phyloP scores from a whole-genome alignment of 257 asterid species.

The Oldenlandia corymbosa region DNA sequence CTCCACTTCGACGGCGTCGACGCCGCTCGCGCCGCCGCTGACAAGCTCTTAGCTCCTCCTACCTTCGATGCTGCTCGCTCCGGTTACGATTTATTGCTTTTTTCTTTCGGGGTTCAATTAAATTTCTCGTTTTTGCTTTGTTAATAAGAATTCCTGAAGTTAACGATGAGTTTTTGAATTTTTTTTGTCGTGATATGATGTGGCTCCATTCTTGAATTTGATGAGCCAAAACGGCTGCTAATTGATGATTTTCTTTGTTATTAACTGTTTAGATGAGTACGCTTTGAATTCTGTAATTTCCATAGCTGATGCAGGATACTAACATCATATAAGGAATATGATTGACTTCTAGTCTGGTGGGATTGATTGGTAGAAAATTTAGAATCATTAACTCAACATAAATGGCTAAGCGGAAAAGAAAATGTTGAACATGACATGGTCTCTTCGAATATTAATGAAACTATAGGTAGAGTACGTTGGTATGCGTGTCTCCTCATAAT shows the following conservation, averaged over 20 bases:
- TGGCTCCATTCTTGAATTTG: too few relatives aligned
- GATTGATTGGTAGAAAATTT: too few relatives aligned
- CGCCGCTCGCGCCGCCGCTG: constrained; percentile 80
- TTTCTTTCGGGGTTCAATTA: neutral
- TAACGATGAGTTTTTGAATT: neutral
- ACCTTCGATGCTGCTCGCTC: constrained; percentile 35
- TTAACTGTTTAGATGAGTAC: neutral
- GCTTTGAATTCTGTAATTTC: neutral
- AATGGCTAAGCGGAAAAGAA: too few relatives aligned
- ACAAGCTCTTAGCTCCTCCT: constrained; percentile 44
- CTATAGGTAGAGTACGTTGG: too few relatives aligned
- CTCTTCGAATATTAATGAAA: too few relatives aligned
- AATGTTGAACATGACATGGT: too few relatives aligned
- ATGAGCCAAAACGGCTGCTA: too few relatives aligned
- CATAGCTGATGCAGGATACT: neutral
- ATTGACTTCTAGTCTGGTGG: neutral
- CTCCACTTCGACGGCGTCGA: constrained; percentile 79
- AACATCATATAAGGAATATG: neutral
- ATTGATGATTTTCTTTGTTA: neutral
- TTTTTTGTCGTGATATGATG: too few relatives aligned
- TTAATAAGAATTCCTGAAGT: neutral
- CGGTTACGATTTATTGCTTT: constrained; percentile 34
- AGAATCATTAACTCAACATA: too few relatives aligned
- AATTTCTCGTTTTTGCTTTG: too few relatives aligned
- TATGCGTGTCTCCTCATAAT: too few relatives aligned